Evolutionary conservation across 2,329 filamentous ascomycete species (phyloP), one percentile per base, ranked within the genome.

Genomic region (Aspergillus pseudotamarii): DNA sequence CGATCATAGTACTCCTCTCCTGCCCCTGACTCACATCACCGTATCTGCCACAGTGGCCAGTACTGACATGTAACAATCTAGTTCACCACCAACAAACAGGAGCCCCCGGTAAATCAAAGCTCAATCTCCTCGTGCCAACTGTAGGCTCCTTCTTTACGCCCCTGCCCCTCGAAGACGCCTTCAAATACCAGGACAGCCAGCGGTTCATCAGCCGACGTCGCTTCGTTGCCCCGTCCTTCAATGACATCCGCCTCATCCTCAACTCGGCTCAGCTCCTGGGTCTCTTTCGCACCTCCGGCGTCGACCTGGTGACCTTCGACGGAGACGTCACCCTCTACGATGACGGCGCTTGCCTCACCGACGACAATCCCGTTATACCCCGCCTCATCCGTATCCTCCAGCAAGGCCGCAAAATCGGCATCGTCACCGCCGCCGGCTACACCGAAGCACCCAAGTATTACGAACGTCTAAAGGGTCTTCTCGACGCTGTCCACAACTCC

Each of bases 281-380:
- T 45, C 87, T 98, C n/a, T 90, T 93, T 19, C 88, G 87, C 28
- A 82, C 83, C 51, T 89, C 91, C 26, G 85, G 88, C 5, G 84
- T 97, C 10, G 89, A 95, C 70, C 85, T 99, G 4, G 90, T 96
- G 59, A 99, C 95, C 0, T 99, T 99, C 75, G 95, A 99, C 78
- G 95, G 95, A 78, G 95, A 99, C 79, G 93, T 99, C 57, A 99
- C 95, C 1, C 85, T 99, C 26, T 99, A 99, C 76, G 91, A 93
- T 62, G 91, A 99, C 73, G 95, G 95, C 14, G 85, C 93, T 71
- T 92, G 88, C 67, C 83, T 99, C 10, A 88, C 89, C 60, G 83
- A 89, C 0, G 84, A 87, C 19, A 96, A 91, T 75, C 91, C 93
- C 0, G 88, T 96, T 19, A 93, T 98, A 59, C 81, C 81, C 4